Evolutionary conservation across 495 filamentous ascomycete species (phyloP).

Genomic region (Chlorociboria aeruginascens): DNA sequence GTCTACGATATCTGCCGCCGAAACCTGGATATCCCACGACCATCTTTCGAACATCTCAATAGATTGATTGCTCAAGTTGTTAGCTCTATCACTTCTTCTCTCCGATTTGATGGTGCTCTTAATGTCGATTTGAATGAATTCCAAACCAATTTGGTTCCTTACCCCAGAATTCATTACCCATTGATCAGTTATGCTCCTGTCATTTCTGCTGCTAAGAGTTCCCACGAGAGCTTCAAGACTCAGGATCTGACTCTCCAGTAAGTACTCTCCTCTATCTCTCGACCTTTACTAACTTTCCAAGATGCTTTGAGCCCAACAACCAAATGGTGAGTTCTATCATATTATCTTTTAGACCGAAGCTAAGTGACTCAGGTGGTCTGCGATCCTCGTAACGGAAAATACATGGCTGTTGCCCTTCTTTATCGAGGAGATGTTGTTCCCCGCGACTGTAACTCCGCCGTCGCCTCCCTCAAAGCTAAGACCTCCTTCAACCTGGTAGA

Average conservation of each 20-base stretch:
- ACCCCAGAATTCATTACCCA: conserved; percentile 98
- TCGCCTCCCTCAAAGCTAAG: conserved; percentile 95
- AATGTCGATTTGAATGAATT: conserved; percentile 99
- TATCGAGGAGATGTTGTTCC: conserved; percentile 98
- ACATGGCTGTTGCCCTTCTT: conserved; percentile 97
- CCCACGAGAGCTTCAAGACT: conserved; percentile 90
- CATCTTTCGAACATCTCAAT: conserved; percentile 97
- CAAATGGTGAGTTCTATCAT: conserved; percentile 79
- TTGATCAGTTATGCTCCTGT: conserved; percentile 93
- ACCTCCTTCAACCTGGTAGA: conserved; percentile 98
- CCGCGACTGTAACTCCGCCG: conserved; percentile 83
- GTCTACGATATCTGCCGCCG: conserved; percentile 99
- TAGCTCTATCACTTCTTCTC: conserved; percentile 94
- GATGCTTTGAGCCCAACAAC: conserved; percentile 70
- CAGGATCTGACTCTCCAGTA: conserved; percentile 32
- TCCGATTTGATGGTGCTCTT: conserved; percentile 96
- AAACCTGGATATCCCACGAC: conserved; percentile 92
- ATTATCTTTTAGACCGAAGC: no score
- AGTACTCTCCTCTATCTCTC: no score
- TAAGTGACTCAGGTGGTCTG: conserved; percentile 28
- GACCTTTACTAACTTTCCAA: conserved; percentile 46
- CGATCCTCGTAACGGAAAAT: conserved; percentile 97
- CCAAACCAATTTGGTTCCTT: conserved; percentile 98
- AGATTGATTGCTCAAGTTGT: conserved; percentile 97
- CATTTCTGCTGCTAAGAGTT: conserved; percentile 83